A percentile compares a stretch with the other conserved stretches of the same genome.
Conservation (phyloP, 495 filamentous ascomycete genomes). For the Penicillium fimorum region DNA sequence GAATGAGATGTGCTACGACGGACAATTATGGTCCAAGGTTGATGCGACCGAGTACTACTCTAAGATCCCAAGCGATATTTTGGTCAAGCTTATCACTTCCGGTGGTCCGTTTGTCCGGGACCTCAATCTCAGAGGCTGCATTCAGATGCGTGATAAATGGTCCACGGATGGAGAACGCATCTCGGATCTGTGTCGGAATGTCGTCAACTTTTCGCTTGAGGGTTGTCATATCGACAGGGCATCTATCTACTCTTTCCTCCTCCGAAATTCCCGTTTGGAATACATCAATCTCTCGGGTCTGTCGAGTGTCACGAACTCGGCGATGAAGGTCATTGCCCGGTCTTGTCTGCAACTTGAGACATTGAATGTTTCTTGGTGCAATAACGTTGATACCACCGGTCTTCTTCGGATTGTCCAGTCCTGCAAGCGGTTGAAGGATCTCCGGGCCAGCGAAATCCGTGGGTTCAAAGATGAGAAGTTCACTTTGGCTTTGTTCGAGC, state of each 20-base stretch:
- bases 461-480: constrained; percentile 74
- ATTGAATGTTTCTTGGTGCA: constrained; percentile 91
- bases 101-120: constrained; percentile 89
- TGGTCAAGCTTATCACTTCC: constrained; percentile 79
- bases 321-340: constrained; percentile 82
- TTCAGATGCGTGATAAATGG: constrained; percentile 78
- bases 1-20: constrained; percentile 87
- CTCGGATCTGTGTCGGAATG: constrained; percentile 76
- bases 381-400: constrained; percentile 79
- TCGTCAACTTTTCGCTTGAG: constrained; percentile 83
- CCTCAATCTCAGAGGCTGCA: constrained; percentile 78
- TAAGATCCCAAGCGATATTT: constrained; percentile 75
- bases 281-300: constrained; percentile 85
- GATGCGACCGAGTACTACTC: constrained; percentile 86
- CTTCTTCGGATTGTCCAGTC: constrained; percentile 67
- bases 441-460: constrained; percentile 76
- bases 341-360: constrained; percentile 77
- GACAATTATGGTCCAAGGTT: constrained; percentile 84
- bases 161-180: constrained; percentile 64
- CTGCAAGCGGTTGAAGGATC: constrained; percentile 71
- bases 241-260: constrained; percentile 76
- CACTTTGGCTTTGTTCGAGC: constrained; percentile 67
- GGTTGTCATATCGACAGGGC: constrained; percentile 81
- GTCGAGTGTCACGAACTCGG: constrained; percentile 72
- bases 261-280: constrained; percentile 70